phyloP scores from a whole-genome alignment of 176 grass and related monocot genomes.

The Aegilops sharonensis region DNA sequence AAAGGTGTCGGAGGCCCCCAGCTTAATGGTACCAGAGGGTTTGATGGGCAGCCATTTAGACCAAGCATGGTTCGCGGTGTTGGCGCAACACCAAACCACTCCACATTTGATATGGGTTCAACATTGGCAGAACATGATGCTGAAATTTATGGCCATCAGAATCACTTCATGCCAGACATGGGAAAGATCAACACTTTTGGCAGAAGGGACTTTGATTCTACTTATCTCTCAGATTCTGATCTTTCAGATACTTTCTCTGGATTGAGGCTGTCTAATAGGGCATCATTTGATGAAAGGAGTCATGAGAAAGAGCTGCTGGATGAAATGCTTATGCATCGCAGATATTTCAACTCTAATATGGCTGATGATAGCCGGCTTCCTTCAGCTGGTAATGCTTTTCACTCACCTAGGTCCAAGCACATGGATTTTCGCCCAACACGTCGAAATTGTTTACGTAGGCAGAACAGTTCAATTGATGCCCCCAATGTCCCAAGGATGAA shows the following conservation, averaged over 20 bases:
- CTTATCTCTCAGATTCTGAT: conserved; percentile 27
- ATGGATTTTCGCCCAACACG: conserved; percentile 12
- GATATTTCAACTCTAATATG: conserved; percentile 27
- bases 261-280: conserved; percentile 37
- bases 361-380: not conserved
- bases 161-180: conserved; percentile 32
- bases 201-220: conserved; percentile 20
- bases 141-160: conserved; percentile 29
- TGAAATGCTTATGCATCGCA: conserved; percentile 22
- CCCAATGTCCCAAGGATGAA: conserved; percentile 31
- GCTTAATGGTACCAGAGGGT: conserved; percentile 17
- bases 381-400: conserved; percentile 23
- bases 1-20: not conserved
- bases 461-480: conserved; percentile 28
- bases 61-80: conserved; percentile 17
- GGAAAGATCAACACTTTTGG: conserved; percentile 39
- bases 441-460: conserved; percentile 44
- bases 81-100: conserved; percentile 5
- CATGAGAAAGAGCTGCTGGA: conserved; percentile 37
- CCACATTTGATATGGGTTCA: conserved; percentile 15
- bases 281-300: conserved; percentile 25
- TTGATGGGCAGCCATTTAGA: conserved; percentile 40
- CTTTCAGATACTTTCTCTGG: conserved; percentile 48
- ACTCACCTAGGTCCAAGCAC: not conserved
- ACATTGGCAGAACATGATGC: conserved; percentile 31